Evolutionary conservation across 257 asterid species (phyloP).

Genomic region (Solanum lignicaule): DNA sequence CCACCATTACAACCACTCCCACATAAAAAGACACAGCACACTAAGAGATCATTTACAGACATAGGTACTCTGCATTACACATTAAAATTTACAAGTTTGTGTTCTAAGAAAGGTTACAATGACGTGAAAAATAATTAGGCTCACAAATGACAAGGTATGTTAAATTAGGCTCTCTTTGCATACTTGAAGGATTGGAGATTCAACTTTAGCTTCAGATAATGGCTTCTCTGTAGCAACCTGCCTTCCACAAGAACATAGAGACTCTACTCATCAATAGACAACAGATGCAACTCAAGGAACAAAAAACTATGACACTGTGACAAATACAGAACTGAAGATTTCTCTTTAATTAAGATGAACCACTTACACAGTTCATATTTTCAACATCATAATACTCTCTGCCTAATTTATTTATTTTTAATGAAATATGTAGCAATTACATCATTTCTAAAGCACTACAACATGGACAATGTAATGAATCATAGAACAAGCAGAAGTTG

Average conservation of each 20-base stretch:
- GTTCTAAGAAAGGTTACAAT: background rate
- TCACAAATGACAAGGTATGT: background rate
- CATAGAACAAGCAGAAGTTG: background rate
- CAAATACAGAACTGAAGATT: no score
- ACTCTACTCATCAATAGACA: background rate
- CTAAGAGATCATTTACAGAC: slow-evolving; percentile 83
- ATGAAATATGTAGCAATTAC: background rate
- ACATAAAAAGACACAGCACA: slow-evolving; percentile 85
- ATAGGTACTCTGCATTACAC: slow-evolving; percentile 40
- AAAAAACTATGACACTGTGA: no score
- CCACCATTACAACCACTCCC: slow-evolving; percentile 98
- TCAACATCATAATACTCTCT: background rate
- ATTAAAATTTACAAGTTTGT: background rate
- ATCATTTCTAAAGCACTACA: background rate
- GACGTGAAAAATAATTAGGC: background rate
- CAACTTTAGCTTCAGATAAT: slow-evolving; percentile 19
- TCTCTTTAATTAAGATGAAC: no score
- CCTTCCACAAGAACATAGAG: slow-evolving; percentile 17
- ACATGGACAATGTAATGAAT: background rate
- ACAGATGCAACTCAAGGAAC: no score
- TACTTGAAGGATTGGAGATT: slow-evolving; percentile 11
- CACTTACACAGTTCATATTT: no score
- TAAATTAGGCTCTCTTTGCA: background rate
- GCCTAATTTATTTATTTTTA: background rate
- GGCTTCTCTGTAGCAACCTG: slow-evolving; percentile 40